Percentiles rank a stretch among this genome's conserved stretches.
Conservation (phyloP, 2,329 filamentous ascomycete species). For the Fusarium gaditjirri region DNA sequence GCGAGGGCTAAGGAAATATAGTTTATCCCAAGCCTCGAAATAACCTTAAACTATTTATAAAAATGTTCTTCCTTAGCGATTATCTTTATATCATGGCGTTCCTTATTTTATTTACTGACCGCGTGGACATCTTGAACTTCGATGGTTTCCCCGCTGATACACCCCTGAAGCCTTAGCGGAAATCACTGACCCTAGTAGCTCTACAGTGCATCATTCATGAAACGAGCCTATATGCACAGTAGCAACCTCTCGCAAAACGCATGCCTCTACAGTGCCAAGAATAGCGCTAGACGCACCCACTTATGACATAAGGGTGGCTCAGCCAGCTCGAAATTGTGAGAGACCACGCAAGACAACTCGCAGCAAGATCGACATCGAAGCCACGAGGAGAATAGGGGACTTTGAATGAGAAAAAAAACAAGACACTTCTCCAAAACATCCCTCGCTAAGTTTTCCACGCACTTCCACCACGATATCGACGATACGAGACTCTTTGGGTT, state of each 20-base stretch:
- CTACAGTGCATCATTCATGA: slow-evolving; percentile 17
- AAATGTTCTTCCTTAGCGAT: no score
- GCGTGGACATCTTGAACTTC: slow-evolving; percentile 25
- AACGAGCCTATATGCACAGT: slow-evolving; percentile 12
- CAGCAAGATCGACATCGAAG: slow-evolving; percentile 42
- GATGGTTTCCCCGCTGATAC: slow-evolving; percentile 39
- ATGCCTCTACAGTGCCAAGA: slow-evolving; percentile 32
- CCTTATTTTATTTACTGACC: background rate
- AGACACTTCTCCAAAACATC: slow-evolving; percentile 27
- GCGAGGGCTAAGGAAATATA: background rate
- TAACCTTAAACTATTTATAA: background rate
- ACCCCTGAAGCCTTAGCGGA: slow-evolving; percentile 32
- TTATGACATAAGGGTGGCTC: slow-evolving; percentile 49
- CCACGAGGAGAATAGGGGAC: slow-evolving; percentile 46
- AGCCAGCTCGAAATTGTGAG: slow-evolving; percentile 46
- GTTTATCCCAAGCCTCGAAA: background rate
- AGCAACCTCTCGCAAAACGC: background rate
- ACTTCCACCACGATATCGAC: slow-evolving; percentile 11
- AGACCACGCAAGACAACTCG: slow-evolving; percentile 46
- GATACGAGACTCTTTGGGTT: slow-evolving; percentile 16
- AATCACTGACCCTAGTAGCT: slow-evolving; percentile 29
- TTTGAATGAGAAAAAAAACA: slow-evolving; percentile 32
- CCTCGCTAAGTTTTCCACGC: slow-evolving; percentile 12
- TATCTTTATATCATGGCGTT: background rate
- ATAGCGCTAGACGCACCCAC: slow-evolving; percentile 13